Percentiles rank a stretch among this genome's conserved stretches.
Evolutionary conservation across 371 early-diverging fungal genomes (phyloP).

Genomic region (Phascolomyces articulosus): DNA sequence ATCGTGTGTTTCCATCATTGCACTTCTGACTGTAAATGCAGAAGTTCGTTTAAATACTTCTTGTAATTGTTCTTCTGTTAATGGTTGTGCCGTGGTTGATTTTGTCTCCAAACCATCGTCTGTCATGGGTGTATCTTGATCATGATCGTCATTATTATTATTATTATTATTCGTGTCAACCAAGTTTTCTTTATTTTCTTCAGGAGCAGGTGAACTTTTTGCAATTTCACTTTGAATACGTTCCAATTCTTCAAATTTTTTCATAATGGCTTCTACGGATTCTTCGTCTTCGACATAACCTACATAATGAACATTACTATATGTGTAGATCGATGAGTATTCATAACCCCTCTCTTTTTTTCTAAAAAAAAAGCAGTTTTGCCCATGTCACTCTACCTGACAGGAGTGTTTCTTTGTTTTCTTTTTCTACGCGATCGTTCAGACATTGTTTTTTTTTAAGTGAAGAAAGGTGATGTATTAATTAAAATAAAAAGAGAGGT

Average conservation of each 20-base stretch:
- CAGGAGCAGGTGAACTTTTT: slow-evolving; percentile 23
- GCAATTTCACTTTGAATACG: slow-evolving; percentile 82
- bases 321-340: too few relatives aligned
- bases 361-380: too few relatives aligned
- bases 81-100: too few relatives aligned
- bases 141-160: neutral
- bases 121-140: neutral
- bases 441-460: slow-evolving; percentile 24
- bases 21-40: slow-evolving; percentile 83
- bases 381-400: too few relatives aligned
- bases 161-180: slow-evolving; percentile 4
- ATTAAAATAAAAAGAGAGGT: neutral
- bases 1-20: slow-evolving; percentile 59
- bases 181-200: slow-evolving; percentile 9
- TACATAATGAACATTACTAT: slow-evolving; percentile 87
- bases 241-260: slow-evolving; percentile 94
- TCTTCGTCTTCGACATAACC: slow-evolving; percentile 96
- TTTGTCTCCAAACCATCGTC: too few relatives aligned
- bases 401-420: slow-evolving; percentile 31
- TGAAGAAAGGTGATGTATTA: neutral
- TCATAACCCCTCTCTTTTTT: too few relatives aligned
- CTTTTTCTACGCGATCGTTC: slow-evolving; percentile 51
- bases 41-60: slow-evolving; percentile 90
- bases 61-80: slow-evolving; percentile 83
- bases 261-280: slow-evolving; percentile 95